Base-by-base conservation (phyloP, 768 basidiomycete genomes). In the Pulveroboletus sp. region DNA sequence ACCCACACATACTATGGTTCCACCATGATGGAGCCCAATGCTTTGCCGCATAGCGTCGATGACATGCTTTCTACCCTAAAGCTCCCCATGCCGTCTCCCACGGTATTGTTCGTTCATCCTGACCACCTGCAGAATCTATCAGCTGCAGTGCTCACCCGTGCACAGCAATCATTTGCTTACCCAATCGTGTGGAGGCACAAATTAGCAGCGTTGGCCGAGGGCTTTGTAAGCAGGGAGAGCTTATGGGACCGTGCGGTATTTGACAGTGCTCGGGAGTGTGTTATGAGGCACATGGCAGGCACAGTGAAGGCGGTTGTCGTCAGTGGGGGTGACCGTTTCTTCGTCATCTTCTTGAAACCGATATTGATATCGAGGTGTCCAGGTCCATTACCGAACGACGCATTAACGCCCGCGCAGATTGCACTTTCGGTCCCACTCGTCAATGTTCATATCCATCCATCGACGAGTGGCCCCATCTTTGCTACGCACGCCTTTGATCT, bases 211-310 rank as follows among this genome's bases (percentile, higher is more conserved):
- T 67, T 93, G 5, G 62, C 68, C 0, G 86, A 89, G 49, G 93
- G 93, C 5, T 88, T 83, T 56, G 55, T 92, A 36, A 83, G 80
- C 14, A 84, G 84, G 61, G 83, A 86, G 50, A 86, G 86, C 50
- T 64, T 91, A n/a, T 92, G 89, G 86, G 93, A 96, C 63, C 78
- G 84, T 46, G 69, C 85, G 10, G 79, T 91, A 27, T 88, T 90
- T 64, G 83, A 84, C 49, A 67, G 69, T 10, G 84, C 89, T 10
- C 76, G 93, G 21, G 74, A 73, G 35, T 63, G 71, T 54, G 74
- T 82, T 27, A 62, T 89, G 51, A 81, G 86, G 49, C 76, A 81
- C 13, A 75, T 77, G 44, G 81, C 83, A 3, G 72, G 76, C 1
- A 78, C 81, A 21, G 55, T 93, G 35, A 73, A 91, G 51, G 82